Conservation (phyloP, 2,329 filamentous ascomycete species). For the Rutstroemia sp. region DNA sequence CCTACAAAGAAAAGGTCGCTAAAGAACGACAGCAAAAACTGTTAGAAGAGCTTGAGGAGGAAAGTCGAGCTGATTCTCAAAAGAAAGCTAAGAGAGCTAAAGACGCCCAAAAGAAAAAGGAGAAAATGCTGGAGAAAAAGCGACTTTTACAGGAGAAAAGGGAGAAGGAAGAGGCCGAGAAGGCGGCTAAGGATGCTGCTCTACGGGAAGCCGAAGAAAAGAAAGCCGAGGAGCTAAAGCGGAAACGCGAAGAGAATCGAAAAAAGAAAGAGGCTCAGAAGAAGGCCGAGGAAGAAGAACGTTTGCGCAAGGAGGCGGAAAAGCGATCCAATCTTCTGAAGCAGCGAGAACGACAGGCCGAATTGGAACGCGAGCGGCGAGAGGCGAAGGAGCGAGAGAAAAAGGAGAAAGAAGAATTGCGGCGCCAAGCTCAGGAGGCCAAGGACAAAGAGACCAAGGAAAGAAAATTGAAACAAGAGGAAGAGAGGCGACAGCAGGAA, state of each 20-base stretch:
- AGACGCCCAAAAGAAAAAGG: slow-evolving; percentile 91
- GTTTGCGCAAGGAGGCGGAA: slow-evolving; percentile 76
- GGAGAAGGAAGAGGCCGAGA: slow-evolving; percentile 79
- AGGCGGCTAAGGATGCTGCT: slow-evolving; percentile 77
- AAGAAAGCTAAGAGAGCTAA: slow-evolving; percentile 89
- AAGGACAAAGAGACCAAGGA: slow-evolving; percentile 50
- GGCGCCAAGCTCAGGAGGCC: slow-evolving; percentile 69
- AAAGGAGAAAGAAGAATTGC: slow-evolving; percentile 76
- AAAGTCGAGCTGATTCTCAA: slow-evolving; percentile 66
- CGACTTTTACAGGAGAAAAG: slow-evolving; percentile 62
- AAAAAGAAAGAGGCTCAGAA: slow-evolving; percentile 87
- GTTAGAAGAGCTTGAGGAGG: slow-evolving; percentile 84
- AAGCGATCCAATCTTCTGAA: slow-evolving; percentile 72
- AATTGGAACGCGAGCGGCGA: slow-evolving; percentile 75
- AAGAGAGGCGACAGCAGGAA: slow-evolving; percentile 53
- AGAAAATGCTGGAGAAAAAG: slow-evolving; percentile 63
- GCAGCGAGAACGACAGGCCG: slow-evolving; percentile 77
- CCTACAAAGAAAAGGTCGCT: slow-evolving; percentile 97
- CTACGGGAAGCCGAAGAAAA: slow-evolving; percentile 68
- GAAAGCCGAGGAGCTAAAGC: slow-evolving; percentile 71
- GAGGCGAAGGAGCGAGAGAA: slow-evolving; percentile 77
- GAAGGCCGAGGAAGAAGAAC: slow-evolving; percentile 85
- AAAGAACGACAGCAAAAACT: slow-evolving; percentile 86
- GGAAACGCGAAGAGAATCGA: slow-evolving; percentile 81
- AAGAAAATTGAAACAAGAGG: slow-evolving; percentile 50